Evolutionary conservation across 345 rosid species (phyloP).

Genomic region (Pseudoturritis turrita): DNA sequence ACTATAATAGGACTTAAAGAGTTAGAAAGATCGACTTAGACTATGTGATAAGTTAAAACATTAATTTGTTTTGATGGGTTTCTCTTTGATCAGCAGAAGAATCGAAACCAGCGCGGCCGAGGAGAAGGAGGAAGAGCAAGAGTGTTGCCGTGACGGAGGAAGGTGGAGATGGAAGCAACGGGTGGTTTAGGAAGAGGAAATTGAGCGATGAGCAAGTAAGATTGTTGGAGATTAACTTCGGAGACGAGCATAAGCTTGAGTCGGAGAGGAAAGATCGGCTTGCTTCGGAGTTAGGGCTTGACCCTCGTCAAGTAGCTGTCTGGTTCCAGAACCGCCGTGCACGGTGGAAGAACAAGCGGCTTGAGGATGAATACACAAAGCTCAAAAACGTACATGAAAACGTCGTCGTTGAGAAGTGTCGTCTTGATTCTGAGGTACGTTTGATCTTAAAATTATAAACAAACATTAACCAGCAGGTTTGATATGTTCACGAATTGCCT

Average conservation of each 20-base stretch:
- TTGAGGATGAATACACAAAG: constrained; percentile 65
- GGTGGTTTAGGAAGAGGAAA: too few relatives aligned
- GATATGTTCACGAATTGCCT: too few relatives aligned
- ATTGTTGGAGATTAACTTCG: constrained; percentile 33
- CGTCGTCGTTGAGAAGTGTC: constrained; percentile 51
- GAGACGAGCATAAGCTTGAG: constrained; percentile 73
- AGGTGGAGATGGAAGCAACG: constrained; percentile 12
- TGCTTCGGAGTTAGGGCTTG: constrained; percentile 73
- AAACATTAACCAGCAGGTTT: too few relatives aligned
- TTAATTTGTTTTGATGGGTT: not conserved
- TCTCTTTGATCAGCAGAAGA: constrained; percentile 34
- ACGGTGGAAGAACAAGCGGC: too few relatives aligned
- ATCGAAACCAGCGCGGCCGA: constrained; percentile 34
- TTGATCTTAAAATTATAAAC: too few relatives aligned
- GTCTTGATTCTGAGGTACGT: constrained; percentile 71
- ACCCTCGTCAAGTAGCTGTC: constrained; percentile 92
- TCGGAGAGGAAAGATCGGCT: constrained; percentile 71
- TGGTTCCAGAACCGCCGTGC: constrained; percentile 99
- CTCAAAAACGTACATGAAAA: constrained; percentile 47
- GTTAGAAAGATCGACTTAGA: not conserved
- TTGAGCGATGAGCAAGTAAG: too few relatives aligned
- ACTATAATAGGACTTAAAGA: not conserved
- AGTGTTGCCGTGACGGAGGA: constrained; percentile 17
- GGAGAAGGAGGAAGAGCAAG: constrained; percentile 54
- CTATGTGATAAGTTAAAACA: not conserved